Conservation (phyloP, 352 stramenopile genomes). For the Phytopythium mirpurense region DNA sequence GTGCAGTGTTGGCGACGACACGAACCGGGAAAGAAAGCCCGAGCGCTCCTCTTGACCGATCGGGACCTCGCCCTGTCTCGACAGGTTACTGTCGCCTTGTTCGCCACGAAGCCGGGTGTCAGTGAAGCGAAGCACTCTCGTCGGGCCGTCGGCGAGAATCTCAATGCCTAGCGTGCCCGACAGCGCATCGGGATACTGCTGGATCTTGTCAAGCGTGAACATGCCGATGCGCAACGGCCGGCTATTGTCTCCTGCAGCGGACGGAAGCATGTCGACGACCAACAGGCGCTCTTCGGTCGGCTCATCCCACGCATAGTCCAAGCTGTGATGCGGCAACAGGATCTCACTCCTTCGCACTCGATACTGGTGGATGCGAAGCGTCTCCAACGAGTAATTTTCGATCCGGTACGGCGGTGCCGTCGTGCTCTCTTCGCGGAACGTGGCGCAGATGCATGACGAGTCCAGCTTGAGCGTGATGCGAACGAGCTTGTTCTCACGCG, state of each 20-base stretch:
- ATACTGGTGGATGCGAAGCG: constrained; percentile 79
- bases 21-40: constrained; percentile 42
- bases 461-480: constrained; percentile 78
- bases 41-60: constrained; percentile 12
- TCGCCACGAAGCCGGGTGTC: constrained; percentile 70
- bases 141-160: constrained; percentile 81
- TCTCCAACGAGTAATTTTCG: constrained; percentile 88
- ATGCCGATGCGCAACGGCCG: constrained; percentile 77
- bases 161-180: constrained; percentile 73
- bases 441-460: constrained; percentile 71
- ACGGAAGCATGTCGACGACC: constrained; percentile 86
- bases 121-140: constrained; percentile 81
- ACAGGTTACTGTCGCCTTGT: constrained; percentile 11
- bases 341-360: constrained; percentile 81
- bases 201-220: constrained; percentile 81
- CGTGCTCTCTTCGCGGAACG: constrained; percentile 72
- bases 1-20: constrained; percentile 46
- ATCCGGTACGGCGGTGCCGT: constrained; percentile 80
- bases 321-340: constrained; percentile 78
- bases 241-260: constrained; percentile 82
- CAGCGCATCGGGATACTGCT: constrained; percentile 70
- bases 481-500: constrained; percentile 70
- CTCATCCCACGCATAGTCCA: constrained; percentile 88
- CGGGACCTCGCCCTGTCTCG: constrained; percentile 1
- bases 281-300: constrained; percentile 73